A percentile compares a stretch with the other conserved stretches of the same genome.
Evolutionary conservation across 164 flowering plant genomes (phyloP).

Genomic region (Liriodendron chinense): DNA sequence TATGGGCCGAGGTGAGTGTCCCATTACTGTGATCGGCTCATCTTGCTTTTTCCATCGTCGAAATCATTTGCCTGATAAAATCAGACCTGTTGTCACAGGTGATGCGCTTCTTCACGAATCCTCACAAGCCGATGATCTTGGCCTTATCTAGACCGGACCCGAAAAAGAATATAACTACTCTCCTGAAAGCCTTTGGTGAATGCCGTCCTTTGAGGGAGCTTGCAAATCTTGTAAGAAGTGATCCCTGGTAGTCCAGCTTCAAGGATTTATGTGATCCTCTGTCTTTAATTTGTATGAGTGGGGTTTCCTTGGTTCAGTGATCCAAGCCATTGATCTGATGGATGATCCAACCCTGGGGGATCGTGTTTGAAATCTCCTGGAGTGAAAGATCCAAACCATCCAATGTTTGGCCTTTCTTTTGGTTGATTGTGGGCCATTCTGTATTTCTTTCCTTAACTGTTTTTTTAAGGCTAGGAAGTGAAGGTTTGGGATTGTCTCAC

Average conservation of each 20-base stretch:
- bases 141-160: constrained; percentile 96
- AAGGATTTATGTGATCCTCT: not conserved
- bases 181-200: constrained; percentile 91
- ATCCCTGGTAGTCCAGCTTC: not conserved
- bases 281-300: not conserved
- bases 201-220: constrained; percentile 82
- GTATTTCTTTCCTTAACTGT: not conserved
- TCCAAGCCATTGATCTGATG: not conserved
- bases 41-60: not conserved
- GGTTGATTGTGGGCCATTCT: not conserved
- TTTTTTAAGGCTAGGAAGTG: not conserved
- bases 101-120: constrained; percentile 88
- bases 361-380: not conserved
- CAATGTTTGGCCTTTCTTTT: not conserved
- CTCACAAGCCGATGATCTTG: constrained; percentile 90
- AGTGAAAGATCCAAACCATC: not conserved
- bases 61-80: not conserved
- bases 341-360: not conserved
- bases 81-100: constrained; percentile 37
- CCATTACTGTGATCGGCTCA: not conserved
- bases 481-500: not conserved
- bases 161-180: constrained; percentile 86
- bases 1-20: constrained; percentile 79
- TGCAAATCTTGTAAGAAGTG: constrained; percentile 76
- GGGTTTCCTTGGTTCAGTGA: not conserved